These are phyloP conservation scores for Pisolithus marmoratus DNA, from an alignment of 768 basidiomycete species.

Conservation along the genomic window DNA sequence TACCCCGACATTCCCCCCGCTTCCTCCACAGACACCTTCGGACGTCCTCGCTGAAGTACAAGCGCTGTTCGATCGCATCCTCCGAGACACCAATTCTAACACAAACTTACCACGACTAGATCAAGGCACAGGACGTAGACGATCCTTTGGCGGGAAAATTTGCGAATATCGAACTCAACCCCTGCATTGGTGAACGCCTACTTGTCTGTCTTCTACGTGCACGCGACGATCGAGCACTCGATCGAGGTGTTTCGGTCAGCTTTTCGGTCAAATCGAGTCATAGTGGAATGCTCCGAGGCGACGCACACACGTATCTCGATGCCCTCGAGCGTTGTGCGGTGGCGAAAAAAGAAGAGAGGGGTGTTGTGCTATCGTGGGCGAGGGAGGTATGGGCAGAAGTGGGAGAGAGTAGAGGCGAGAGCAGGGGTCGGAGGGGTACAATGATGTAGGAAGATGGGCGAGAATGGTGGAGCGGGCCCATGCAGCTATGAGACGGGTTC, in stretches of 20 bases:
- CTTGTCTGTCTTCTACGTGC: conserved; percentile 67
- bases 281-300: conserved; percentile 32
- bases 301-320: conserved; percentile 54
- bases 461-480: conserved; percentile 67
- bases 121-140: background rate
- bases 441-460: conserved; percentile 18
- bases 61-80: conserved; percentile 58
- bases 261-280: conserved; percentile 32
- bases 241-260: conserved; percentile 46
- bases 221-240: conserved; percentile 46
- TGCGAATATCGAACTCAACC: conserved; percentile 46
- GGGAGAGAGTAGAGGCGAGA: conserved; percentile 44
- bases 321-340: conserved; percentile 62
- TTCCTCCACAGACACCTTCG: conserved; percentile 66
- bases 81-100: conserved; percentile 33
- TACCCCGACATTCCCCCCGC: conserved; percentile 33
- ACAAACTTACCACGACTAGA: background rate
- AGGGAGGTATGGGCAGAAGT: conserved; percentile 63
- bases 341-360: conserved; percentile 39
- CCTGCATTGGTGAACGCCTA: conserved; percentile 76
- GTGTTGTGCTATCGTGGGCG: conserved; percentile 46
- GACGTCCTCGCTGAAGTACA: conserved; percentile 69
- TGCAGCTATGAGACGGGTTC: conserved; percentile 58
- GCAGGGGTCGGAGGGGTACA: conserved; percentile 25
- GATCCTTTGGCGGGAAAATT: conserved; percentile 39